Evolutionary conservation across 805 yeast genomes (phyloP).

Genomic region (Ogataea polymorpha): DNA sequence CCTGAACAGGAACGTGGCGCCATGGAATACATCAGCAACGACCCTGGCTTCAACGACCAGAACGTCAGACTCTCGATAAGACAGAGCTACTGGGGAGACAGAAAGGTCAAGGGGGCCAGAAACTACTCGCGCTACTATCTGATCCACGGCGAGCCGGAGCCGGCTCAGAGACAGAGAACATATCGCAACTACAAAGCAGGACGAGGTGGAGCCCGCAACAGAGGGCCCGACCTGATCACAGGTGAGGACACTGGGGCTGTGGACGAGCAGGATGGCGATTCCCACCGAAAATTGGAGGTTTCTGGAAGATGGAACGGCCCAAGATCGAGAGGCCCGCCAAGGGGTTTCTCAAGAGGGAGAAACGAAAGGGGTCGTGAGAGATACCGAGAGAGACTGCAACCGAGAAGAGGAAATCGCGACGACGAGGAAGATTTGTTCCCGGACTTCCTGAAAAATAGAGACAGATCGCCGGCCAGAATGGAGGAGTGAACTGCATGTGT

Average conservation of each 20-base stretch:
- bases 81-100: constrained; percentile 51
- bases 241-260: constrained; percentile 22
- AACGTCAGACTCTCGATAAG: constrained; percentile 41
- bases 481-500: constrained; percentile 1
- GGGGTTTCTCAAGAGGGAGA: constrained; percentile 14
- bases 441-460: constrained; percentile 24
- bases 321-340: constrained; percentile 1
- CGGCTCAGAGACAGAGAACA: constrained; percentile 28
- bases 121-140: constrained; percentile 62
- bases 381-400: constrained; percentile 14
- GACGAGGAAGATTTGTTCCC: constrained; percentile 39
- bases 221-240: constrained; percentile 33
- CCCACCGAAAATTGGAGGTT: constrained; percentile 23
- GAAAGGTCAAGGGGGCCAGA: constrained; percentile 54
- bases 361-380: constrained; percentile 12
- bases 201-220: constrained; percentile 2
- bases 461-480: constrained; percentile 26
- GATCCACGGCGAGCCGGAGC: constrained; percentile 68
- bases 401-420: constrained; percentile 13
- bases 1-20: constrained; percentile 39
- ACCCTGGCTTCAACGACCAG: constrained; percentile 16
- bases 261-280: constrained; percentile 3
- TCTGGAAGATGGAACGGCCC: constrained; percentile 24
- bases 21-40: constrained; percentile 34
- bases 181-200: constrained; percentile 18